Evolutionary conservation across 805 yeast species (phyloP).

Genomic region (Ogataea paradorogensis): DNA sequence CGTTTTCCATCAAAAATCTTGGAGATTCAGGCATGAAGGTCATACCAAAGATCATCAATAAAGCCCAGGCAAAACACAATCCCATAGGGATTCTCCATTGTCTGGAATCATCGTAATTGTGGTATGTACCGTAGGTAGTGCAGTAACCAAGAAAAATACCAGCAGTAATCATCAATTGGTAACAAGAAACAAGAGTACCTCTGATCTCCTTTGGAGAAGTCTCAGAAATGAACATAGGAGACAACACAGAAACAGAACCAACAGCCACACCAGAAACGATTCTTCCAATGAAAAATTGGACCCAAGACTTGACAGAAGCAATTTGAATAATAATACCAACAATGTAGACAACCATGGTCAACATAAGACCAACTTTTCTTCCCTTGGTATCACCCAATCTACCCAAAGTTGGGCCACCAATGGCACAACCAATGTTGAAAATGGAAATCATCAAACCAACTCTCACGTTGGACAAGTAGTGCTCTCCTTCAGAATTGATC

Average conservation of each 20-base stretch:
- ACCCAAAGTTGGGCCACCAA: slow-evolving; percentile 63
- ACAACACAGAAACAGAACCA: slow-evolving; percentile 50
- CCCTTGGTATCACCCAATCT: slow-evolving; percentile 59
- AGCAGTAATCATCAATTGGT: slow-evolving; percentile 65
- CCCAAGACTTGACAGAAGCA: slow-evolving; percentile 53
- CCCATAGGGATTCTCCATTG: slow-evolving; percentile 70
- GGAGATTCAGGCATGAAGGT: slow-evolving; percentile 69
- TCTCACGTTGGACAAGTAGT: slow-evolving; percentile 48
- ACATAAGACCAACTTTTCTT: slow-evolving; percentile 54
- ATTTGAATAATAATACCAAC: slow-evolving; percentile 63
- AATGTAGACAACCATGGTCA: slow-evolving; percentile 53
- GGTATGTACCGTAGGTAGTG: slow-evolving; percentile 61
- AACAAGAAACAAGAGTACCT: slow-evolving; percentile 68
- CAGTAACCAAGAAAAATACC: slow-evolving; percentile 74
- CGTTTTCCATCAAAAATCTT: slow-evolving; percentile 53
- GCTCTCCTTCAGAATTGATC: slow-evolving; percentile 36
- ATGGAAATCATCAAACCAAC: slow-evolving; percentile 65
- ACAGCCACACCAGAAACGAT: slow-evolving; percentile 54
- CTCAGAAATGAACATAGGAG: slow-evolving; percentile 63
- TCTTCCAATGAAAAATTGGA: slow-evolving; percentile 64
- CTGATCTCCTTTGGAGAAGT: slow-evolving; percentile 67
- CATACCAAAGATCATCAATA: slow-evolving; percentile 49
- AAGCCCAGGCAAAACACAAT: slow-evolving; percentile 50
- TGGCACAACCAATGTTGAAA: slow-evolving; percentile 69
- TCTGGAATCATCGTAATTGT: slow-evolving; percentile 43